Percentiles rank a stretch among this genome's conserved stretches.
These are phyloP conservation scores for Lipomyces spencermartinsiae DNA, from an alignment of 805 yeast genomes.

Conservation along the genomic window DNA sequence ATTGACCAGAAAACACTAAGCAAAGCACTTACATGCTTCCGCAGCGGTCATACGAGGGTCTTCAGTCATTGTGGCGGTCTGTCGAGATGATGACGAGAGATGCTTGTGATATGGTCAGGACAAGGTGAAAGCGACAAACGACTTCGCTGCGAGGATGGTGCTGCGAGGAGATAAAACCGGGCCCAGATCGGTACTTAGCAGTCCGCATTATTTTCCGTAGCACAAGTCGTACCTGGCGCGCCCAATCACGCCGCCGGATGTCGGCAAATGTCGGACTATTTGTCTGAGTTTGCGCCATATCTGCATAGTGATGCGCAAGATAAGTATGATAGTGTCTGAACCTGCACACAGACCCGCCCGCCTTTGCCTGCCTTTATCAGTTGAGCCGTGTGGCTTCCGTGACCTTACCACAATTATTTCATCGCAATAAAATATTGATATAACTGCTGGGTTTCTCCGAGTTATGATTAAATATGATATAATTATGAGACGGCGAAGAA, in stretches of 20 bases:
- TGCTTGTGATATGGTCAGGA: conserved; percentile 2
- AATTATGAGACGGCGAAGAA: too few relatives aligned
- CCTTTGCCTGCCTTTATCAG: background rate
- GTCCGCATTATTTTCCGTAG: conserved; percentile 10
- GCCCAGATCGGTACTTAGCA: background rate
- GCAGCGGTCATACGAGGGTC: conserved; percentile 38
- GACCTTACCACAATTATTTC: background rate
- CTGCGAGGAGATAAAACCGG: conserved; percentile 19
- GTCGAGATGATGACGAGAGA: background rate
- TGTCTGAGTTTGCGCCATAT: background rate
- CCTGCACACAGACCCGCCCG: background rate
- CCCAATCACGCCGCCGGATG: conserved; percentile 30
- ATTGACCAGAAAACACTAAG: background rate
- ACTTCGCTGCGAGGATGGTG: conserved; percentile 18
- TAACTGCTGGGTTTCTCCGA: background rate
- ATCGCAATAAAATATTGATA: background rate
- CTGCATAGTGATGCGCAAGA: background rate
- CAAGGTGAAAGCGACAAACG: conserved; percentile 6
- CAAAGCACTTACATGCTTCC: conserved; percentile 38
- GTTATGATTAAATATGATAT: too few relatives aligned
- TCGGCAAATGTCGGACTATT: background rate
- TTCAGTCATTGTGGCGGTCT: conserved; percentile 32
- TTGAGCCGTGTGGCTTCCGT: background rate
- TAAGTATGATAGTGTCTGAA: background rate
- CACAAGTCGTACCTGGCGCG: conserved; percentile 12